Evolutionary conservation across 1,284 basidiomycete species (phyloP), one percentile per base, ranked within the genome.

Genomic region (Cystobasidium slooffiae): DNA sequence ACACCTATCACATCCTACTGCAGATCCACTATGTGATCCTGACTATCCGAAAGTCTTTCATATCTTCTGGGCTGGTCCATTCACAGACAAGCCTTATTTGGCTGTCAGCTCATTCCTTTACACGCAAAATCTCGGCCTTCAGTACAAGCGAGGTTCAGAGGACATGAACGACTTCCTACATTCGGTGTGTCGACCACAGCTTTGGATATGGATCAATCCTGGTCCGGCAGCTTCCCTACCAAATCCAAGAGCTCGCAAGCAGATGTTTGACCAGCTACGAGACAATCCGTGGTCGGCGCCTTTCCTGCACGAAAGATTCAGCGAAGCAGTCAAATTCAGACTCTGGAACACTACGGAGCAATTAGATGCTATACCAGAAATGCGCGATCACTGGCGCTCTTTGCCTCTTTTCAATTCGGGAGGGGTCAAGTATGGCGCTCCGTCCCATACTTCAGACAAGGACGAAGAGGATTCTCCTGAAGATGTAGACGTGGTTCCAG

Each of bases 341-440:
- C 86, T 93, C 80, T 94, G 92, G 92, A 93, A 94, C 81, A 93
- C 92, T 47, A 93, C 92, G 3, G 91, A 93, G 78, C 91, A 93
- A 78, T 84, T 94, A 51, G 92, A 94, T 77, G 88, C 89, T 49
- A 85, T 93, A 1, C 87, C 88, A 4, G 92, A 94, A 81, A 82
- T 93, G 56, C 87, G 86, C 77, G 85, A 90, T 65, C 90, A 91
- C 79, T 94, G 92, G 92, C 85, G 92, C 51, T 80, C 81, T 14
- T 86, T 87, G 77, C 83, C 90, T 1, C 81, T 85, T 70, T 92
- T 93, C 84, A 91, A 91, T 80, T 91, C 90, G 0, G 90, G 88
- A 7, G 91, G 91, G 61, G 86, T 88, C 70, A 85, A 85, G n/a
- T 87, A 87, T 77, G 85, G 84, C 7, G 63, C 62, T 51, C 76